These are phyloP conservation scores for Sistotremastrum niveocremeum DNA, from an alignment of 768 basidiomycete species.

Conservation along the genomic window DNA sequence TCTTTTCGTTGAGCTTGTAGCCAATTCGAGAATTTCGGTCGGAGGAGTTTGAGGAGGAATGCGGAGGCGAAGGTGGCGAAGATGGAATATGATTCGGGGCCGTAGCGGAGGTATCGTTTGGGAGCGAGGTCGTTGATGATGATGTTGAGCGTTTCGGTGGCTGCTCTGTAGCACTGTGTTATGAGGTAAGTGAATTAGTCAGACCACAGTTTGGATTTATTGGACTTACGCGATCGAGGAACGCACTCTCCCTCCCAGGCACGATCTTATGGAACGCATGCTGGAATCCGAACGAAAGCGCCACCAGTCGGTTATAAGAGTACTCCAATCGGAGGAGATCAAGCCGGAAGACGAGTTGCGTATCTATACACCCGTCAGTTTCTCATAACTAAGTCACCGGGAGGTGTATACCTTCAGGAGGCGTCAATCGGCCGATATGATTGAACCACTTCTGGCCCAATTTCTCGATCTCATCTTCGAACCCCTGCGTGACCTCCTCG, in stretches of 20 bases:
- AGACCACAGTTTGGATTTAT: neutral
- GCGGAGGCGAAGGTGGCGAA: slow-evolving; percentile 75
- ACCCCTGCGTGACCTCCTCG: slow-evolving; percentile 45
- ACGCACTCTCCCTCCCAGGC: slow-evolving; percentile 44
- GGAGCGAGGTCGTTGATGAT: slow-evolving; percentile 56
- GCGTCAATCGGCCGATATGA: slow-evolving; percentile 33
- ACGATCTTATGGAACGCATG: slow-evolving; percentile 66
- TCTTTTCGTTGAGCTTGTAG: slow-evolving; percentile 50
- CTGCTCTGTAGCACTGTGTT: slow-evolving; percentile 52
- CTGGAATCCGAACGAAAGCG: slow-evolving; percentile 81
- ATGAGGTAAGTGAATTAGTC: slow-evolving; percentile 2
- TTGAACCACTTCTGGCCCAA: slow-evolving; percentile 44
- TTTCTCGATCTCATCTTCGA: slow-evolving; percentile 53
- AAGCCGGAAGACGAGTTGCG: slow-evolving; percentile 43
- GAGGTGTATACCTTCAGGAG: slow-evolving; percentile 30
- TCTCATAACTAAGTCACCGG: neutral
- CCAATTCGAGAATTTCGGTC: slow-evolving; percentile 57
- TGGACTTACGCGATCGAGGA: slow-evolving; percentile 51
- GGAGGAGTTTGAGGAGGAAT: slow-evolving; percentile 69
- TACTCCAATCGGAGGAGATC: slow-evolving; percentile 48
- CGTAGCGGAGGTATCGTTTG: slow-evolving; percentile 63
- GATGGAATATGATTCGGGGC: slow-evolving; percentile 73
- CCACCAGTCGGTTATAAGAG: slow-evolving; percentile 68
- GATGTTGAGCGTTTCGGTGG: slow-evolving; percentile 48
- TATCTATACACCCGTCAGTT: neutral